Percentiles rank a stretch among this genome's conserved stretches.
Conservation (phyloP, 352 stramenopile species). For the Sclerospora graminicola region DNA sequence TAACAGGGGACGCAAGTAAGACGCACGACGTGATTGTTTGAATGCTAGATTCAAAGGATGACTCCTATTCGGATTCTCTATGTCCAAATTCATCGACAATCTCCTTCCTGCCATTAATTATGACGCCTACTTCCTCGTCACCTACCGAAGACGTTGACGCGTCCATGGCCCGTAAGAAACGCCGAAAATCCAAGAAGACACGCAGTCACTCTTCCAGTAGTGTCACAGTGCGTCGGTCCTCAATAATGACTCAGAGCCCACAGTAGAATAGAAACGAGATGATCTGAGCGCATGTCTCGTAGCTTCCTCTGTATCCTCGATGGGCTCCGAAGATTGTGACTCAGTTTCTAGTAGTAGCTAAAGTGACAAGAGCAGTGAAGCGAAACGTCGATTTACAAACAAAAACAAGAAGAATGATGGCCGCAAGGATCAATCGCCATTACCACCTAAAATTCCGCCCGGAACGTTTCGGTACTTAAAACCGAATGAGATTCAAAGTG, state of each 20-base stretch:
- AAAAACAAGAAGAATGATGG: conserved; percentile 1
- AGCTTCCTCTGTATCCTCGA: conserved; percentile 25
- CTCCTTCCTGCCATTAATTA: no score
- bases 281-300: conserved; percentile 59
- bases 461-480: conserved; percentile 75
- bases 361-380: conserved; percentile 6
- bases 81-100: no score
- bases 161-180: no score
- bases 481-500: conserved; percentile 62
- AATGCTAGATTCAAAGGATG: no score
- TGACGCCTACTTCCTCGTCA: no score
- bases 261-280: conserved; percentile 20
- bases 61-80: no score
- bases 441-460: conserved; percentile 8
- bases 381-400: conserved; percentile 2
- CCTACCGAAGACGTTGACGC: no score
- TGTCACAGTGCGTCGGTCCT: not conserved
- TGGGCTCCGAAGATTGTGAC: conserved; percentile 16
- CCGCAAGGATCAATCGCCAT: conserved; percentile 2
- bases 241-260: not conserved
- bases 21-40: no score
- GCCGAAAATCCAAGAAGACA: no score
- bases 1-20: no score
- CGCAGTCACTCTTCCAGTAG: no score
- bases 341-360: conserved; percentile 11